Base-by-base conservation (phyloP, 78 protist genomes). In the Diacronema lutheri region DNA sequence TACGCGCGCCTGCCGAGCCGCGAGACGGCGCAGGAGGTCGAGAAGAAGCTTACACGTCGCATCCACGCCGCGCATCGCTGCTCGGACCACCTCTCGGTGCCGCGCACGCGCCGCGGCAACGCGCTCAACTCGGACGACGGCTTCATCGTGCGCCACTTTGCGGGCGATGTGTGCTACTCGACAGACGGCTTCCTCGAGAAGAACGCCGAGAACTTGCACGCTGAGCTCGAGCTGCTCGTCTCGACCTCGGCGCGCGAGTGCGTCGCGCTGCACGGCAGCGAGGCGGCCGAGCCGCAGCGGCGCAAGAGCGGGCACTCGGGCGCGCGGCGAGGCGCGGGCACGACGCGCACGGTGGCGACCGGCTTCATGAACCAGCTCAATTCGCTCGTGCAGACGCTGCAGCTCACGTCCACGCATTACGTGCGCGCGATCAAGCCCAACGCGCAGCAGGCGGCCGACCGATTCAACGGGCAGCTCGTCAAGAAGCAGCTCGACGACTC, bases 371-470 rank as follows among this genome's bases (percentile, higher is more conserved):
- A 1, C 14, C 77, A 62, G 78, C 86, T 83, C 58, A 21, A 6
- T 10, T 1, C 35, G 69, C 77, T 81, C 25, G 4, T n/a, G n/a
- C 7, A 20, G 26, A 40, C n/a, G 29, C 58, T 81, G 40, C 19
- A 35, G 14, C 23, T 1, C 7, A 81, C 86, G 13, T 12, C 29
- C 7, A 33, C 79, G 40, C 86, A 83, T 38, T 83, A 46, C 33
- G 25, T 83, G 16, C 86, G 86, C 13, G 62, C 83, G 46, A 80
- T 83, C 77, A 66, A 76, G 64, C 86, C 86, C 20, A 80, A n/a
- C 61, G 3, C 44, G 4, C 1, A 5, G 35, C 35, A 7, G 37
- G 25, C 1, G 11, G 20, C 78, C 21, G 9, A 0, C 35, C 0
- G 9, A 0, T 83, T 83, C 77, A n/a, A 7, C 40, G n/a, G 40